A percentile compares a stretch with the other conserved stretches of the same genome.
These are phyloP conservation scores for Handroanthus guayacan DNA, from an alignment of 257 asterid species.

Conservation along the genomic window DNA sequence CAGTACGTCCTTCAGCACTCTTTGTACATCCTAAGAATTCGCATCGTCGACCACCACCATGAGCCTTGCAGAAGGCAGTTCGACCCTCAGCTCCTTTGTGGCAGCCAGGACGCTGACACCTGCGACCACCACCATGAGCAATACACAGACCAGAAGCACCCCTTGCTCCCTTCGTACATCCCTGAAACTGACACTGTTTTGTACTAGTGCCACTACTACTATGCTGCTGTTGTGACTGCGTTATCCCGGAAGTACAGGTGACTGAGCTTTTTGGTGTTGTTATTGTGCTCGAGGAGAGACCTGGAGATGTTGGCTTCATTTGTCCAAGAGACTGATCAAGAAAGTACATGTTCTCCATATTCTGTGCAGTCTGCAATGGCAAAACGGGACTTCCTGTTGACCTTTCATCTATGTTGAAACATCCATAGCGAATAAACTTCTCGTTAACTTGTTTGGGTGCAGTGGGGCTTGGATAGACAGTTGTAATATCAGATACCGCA, in stretches of 20 bases:
- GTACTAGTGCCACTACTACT: constrained; percentile 55
- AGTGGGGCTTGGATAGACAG: constrained; percentile 50
- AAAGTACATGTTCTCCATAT: constrained; percentile 45
- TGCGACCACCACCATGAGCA: constrained; percentile 95
- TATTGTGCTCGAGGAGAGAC: constrained; percentile 60
- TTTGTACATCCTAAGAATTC: constrained; percentile 89
- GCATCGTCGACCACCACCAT: constrained; percentile 95
- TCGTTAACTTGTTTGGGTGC: constrained; percentile 42
- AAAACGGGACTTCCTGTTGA: constrained; percentile 46
- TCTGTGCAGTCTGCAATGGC: constrained; percentile 45
- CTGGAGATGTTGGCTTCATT: constrained; percentile 53
- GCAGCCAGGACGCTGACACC: constrained; percentile 90
- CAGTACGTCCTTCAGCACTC: constrained; percentile 95
- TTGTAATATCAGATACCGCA: constrained; percentile 71
- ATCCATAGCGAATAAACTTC: constrained; percentile 41
- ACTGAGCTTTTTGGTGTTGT: constrained; percentile 84
- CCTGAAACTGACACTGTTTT: constrained; percentile 83
- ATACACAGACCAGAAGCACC: constrained; percentile 97
- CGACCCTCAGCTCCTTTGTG: constrained; percentile 95
- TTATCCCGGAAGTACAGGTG: constrained; percentile 98
- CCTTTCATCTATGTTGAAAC: constrained; percentile 50
- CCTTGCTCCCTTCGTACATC: constrained; percentile 89
- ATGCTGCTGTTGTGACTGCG: constrained; percentile 68
- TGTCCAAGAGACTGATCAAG: constrained; percentile 48
- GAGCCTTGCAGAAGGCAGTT: constrained; percentile 97